Evolutionary conservation across 768 basidiomycete species (phyloP), one percentile per base, ranked within the genome.

Genomic region (Suillus hirtellus): DNA sequence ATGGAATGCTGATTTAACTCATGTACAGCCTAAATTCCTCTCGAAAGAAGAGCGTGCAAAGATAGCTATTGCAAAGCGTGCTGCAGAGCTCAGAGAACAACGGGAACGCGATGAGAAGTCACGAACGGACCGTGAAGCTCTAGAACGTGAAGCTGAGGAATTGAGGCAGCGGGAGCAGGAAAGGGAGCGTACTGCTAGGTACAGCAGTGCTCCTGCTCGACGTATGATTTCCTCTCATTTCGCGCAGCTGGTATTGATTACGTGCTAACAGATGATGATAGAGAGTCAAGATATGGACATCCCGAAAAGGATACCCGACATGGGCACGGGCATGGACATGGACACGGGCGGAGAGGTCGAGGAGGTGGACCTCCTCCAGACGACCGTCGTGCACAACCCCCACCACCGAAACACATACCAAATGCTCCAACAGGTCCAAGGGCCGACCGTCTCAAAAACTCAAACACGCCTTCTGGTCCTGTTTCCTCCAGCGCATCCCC

Each of bases 1-100:
- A 38, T 10, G 17, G 34, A 10, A 34, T 38, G 35, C 66, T 65
- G 56, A 66, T 58, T 52, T 43, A 43, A 14, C 35, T 37, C 12
- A 55, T 65, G 35, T 24, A 19, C 54, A 98, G 95, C 96, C 96
- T 42, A 96, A 88, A 76, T 99, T 99, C 80, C 81, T 99, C 15
- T 86, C 92, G 2, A 99, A 93, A 77, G 93, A 95, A 67, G 92
- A 97, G 70, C 87, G 96, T 56, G 93, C 93, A 19, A 86, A 87
- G 71, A 77, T 97, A 42, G 96, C 96, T 3, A 91, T 98, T 64
- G 88, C 89, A 17, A 92, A 93, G 69, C 89, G 96, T 15, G 84
- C 88, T 21, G 84, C 90, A 63, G 96, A 98, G 72, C 89, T 98
- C 46, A 83, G 79, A 59, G 86, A 86, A 50, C 84, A 93, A 70